phyloP scores from a whole-genome alignment of 257 asterid species.

The Ilex aquifolium region DNA sequence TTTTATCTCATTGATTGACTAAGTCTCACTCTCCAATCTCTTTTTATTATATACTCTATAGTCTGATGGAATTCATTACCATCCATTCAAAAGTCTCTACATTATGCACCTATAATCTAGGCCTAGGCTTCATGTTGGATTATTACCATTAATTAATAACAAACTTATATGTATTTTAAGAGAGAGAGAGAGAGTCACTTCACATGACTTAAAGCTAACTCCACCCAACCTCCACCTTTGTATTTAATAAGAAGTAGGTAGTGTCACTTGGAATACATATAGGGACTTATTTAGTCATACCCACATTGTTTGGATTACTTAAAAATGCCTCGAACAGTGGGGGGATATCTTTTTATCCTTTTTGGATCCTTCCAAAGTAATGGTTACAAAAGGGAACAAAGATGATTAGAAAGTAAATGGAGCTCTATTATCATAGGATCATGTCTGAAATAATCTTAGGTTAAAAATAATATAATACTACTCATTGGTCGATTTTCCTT shows the following conservation, averaged over 20 bases:
- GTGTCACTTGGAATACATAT: constrained; percentile 48
- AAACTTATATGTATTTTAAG: constrained; percentile 14
- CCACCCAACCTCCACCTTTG: constrained; percentile 49
- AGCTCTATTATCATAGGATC: constrained; percentile 35
- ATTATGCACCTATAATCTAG: constrained; percentile 37
- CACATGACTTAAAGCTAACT: constrained; percentile 82
- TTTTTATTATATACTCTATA: too few relatives aligned
- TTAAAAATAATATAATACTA: constrained; percentile 24
- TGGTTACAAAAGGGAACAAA: constrained; percentile 49
- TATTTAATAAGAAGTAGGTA: constrained; percentile 36
- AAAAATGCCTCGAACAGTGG: constrained; percentile 21
- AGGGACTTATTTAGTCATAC: constrained; percentile 49
- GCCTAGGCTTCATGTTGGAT: constrained; percentile 28
- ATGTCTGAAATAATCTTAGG: constrained; percentile 38
- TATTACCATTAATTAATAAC: constrained; percentile 19
- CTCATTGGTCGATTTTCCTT: constrained; percentile 49
- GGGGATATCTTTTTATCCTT: constrained; percentile 24
- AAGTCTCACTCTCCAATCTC: constrained; percentile 21
- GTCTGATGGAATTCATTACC: constrained; percentile 6
- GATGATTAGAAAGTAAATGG: constrained; percentile 58
- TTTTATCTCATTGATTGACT: constrained; percentile 59
- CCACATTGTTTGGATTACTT: constrained; percentile 45
- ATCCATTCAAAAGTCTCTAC: constrained; percentile 9
- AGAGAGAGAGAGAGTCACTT: constrained; percentile 11
- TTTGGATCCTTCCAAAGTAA: constrained; percentile 71